Base-by-base conservation (phyloP, 176 grass and related monocot species). In the Miscanthus lutarioriparius region DNA sequence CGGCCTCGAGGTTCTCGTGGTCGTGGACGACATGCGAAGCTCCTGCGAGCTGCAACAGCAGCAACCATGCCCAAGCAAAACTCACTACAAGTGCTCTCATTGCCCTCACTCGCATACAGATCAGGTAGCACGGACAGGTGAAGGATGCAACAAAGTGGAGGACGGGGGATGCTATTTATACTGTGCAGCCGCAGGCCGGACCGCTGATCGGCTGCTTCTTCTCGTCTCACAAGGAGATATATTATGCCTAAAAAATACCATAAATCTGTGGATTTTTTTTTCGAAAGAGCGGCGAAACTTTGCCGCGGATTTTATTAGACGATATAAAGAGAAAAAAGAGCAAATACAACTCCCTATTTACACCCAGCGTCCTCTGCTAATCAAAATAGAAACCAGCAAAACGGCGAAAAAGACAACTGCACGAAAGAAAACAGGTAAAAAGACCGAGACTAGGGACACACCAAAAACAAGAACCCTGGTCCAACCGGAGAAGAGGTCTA, bases 1-100 rank as follows among this genome's bases (percentile, higher is more conserved):
- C 20, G 0, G 17, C 1, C 58, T 79, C 73, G 10, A 88, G 23
- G 75, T 37, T 13, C 2, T 32, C 27, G 51, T n/a, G n/a, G n/a
- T n/a, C n/a, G n/a, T 91, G 43, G 70, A 91, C 80, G 63, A 91
- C 80, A 63, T 91, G 89, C 1, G 89, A 91, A 32, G 85, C 89
- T 17, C 62, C 70, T 15, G 89, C 70, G 39, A 84, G 80, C 69
- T 76, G 85, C 89, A 83, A 36, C 1, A 89, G 74, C 79, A 86
- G 63, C 80, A 83, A 44, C 76, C 70, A 87, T 23, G 76, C 75
- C 49, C 70, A 80, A 36, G 63, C 75, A 51, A 79, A 40, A 10
- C 74, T 78, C 10, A 48, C 16, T 19, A 74, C 44, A 12, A 32
- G 75, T 25, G 64, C 62, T 22, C 63, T 33, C 89, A 90, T 90